These are phyloP conservation scores for Camelina laxa DNA, from an alignment of 345 rosid genomes.

Conservation along the genomic window DNA sequence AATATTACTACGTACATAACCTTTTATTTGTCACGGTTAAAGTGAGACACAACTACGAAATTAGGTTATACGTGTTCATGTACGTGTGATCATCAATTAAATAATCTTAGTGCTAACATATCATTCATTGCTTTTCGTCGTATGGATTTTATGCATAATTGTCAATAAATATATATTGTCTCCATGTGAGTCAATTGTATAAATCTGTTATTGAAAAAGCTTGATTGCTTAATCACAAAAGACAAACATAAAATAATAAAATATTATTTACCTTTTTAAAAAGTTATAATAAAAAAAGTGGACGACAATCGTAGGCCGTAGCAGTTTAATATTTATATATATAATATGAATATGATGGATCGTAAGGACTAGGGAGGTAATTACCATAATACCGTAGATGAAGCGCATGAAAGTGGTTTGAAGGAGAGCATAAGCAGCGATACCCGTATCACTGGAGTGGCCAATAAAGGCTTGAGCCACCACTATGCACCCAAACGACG, in stretches of 20 bases:
- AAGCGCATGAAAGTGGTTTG: slow-evolving; percentile 54
- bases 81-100: not conserved
- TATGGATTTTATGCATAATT: not conserved
- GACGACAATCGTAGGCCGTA: not conserved
- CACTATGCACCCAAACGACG: slow-evolving; percentile 54
- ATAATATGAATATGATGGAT: slow-evolving; percentile 1
- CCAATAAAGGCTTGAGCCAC: slow-evolving; percentile 64
- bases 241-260: not conserved
- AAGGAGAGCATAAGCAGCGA: slow-evolving; percentile 57
- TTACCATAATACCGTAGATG: slow-evolving; percentile 53
- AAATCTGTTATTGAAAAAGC: not conserved
- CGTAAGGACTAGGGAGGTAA: slow-evolving; percentile 15
- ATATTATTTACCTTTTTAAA: not conserved
- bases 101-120: not conserved
- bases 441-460: slow-evolving; percentile 46
- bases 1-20: not conserved
- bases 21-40: not conserved
- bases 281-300: not conserved
- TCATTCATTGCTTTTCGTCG: not conserved
- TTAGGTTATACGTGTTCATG: not conserved
- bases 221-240: not conserved
- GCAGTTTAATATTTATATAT: not conserved
- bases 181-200: not conserved
- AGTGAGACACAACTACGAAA: not conserved
- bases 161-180: not conserved